phyloP scores from a whole-genome alignment of 805 yeast genomes.

The Kodamaea leandrae region DNA sequence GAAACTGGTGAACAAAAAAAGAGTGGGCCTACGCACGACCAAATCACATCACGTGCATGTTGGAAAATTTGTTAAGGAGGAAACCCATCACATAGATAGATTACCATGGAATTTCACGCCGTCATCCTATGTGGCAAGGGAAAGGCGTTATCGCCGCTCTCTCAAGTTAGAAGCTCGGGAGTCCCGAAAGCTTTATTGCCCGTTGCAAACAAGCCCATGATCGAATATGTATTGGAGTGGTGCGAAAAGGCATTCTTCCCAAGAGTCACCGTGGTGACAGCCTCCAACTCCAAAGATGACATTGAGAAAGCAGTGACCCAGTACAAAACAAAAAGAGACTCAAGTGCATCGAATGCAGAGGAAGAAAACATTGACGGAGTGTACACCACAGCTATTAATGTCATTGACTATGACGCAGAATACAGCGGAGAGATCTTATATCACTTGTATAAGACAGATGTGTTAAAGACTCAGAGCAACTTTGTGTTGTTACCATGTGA shows the following conservation, averaged over 20 bases:
- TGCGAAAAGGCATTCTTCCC: constrained; percentile 82
- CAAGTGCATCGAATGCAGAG: background rate
- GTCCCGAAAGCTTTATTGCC: constrained; percentile 84
- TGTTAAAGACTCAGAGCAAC: constrained; percentile 31
- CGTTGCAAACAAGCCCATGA: constrained; percentile 84
- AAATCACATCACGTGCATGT: constrained; percentile 6
- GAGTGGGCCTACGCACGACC: constrained; percentile 10
- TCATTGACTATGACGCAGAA: constrained; percentile 39
- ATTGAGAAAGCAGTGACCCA: constrained; percentile 49
- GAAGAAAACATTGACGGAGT: constrained; percentile 13
- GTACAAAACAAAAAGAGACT: constrained; percentile 43
- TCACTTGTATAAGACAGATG: constrained; percentile 43
- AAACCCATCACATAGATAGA: background rate
- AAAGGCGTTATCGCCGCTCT: constrained; percentile 65
- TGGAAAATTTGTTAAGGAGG: constrained; percentile 6
- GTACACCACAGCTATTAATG: constrained; percentile 23
- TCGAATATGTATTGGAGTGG: constrained; percentile 88
- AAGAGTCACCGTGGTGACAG: constrained; percentile 62
- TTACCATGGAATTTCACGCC: constrained; percentile 95
- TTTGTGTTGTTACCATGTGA: constrained; percentile 93
- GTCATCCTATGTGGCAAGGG: constrained; percentile 89
- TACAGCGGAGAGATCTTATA: constrained; percentile 64
- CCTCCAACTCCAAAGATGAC: constrained; percentile 43
- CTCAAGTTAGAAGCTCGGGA: constrained; percentile 60
- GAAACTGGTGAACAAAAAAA: constrained; percentile 16